Evolutionary conservation across 257 asterid genomes (phyloP).

Genomic region (Solanum virginianum): DNA sequence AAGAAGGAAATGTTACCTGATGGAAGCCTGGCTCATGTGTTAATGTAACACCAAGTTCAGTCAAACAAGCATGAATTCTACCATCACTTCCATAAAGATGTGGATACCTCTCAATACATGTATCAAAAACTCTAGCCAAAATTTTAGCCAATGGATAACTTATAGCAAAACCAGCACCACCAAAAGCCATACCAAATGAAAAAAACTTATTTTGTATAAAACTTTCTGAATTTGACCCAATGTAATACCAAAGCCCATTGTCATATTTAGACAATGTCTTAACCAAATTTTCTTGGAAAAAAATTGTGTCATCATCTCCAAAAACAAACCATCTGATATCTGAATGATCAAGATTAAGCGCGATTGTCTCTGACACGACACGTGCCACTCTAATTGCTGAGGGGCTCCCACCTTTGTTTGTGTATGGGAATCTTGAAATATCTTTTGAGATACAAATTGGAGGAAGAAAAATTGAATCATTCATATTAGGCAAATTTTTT

Average conservation of each 20-base stretch:
- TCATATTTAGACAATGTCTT: constrained; percentile 47
- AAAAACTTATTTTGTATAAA: constrained; percentile 55
- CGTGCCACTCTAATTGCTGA: constrained; percentile 4
- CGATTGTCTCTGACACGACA: not conserved
- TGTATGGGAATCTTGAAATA: not conserved
- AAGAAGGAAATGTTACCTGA: constrained; percentile 29
- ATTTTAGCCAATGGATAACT: constrained; percentile 57
- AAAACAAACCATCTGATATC: constrained; percentile 53
- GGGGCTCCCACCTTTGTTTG: not conserved
- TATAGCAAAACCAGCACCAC: constrained; percentile 72
- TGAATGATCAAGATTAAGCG: constrained; percentile 2
- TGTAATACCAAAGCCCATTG: constrained; percentile 41
- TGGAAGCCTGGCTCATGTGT: constrained; percentile 71
- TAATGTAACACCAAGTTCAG: constrained; percentile 60
- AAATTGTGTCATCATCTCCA: constrained; percentile 70
- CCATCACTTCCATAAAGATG: constrained; percentile 77
- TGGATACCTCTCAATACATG: constrained; percentile 54
- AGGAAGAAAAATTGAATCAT: not conserved
- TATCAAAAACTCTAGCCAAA: constrained; percentile 44
- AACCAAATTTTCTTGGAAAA: constrained; percentile 45
- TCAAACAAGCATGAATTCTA: constrained; percentile 55
- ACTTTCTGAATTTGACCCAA: constrained; percentile 57
- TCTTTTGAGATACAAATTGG: not conserved
- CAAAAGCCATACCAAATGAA: constrained; percentile 60
- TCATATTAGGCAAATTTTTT: not conserved